phyloP scores from a whole-genome alignment of 352 stramenopile species.

The Phytophthora niederhauseri region DNA sequence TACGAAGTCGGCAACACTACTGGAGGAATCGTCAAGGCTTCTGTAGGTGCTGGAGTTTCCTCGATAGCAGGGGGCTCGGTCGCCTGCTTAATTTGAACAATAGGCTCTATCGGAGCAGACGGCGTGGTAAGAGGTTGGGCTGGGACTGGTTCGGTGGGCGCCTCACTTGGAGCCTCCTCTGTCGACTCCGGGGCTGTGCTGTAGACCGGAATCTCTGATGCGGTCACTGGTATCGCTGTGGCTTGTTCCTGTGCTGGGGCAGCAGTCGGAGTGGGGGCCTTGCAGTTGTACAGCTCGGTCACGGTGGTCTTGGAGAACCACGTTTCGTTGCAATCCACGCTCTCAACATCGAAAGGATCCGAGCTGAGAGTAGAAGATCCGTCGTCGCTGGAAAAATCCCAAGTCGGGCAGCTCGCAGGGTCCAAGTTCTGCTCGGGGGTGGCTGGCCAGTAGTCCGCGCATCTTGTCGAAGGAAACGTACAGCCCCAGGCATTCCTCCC shows the following conservation, averaged over 20 bases:
- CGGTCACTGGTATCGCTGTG: not conserved
- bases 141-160: not conserved
- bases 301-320: slow-evolving; percentile 46
- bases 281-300: slow-evolving; percentile 30
- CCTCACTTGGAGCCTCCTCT: not conserved
- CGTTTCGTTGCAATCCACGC: slow-evolving; percentile 16
- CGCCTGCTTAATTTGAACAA: slow-evolving; percentile 5
- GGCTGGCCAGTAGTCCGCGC: slow-evolving; percentile 10
- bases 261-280: not conserved
- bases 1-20: not conserved
- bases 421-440: not conserved
- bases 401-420: slow-evolving; percentile 31
- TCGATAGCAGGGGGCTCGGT: not conserved
- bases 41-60: slow-evolving; percentile 1
- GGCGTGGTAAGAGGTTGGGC: not conserved
- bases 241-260: slow-evolving; percentile 10
- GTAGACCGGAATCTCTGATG: slow-evolving; percentile 23
- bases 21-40: not conserved
- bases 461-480: slow-evolving; percentile 44
- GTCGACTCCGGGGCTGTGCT: slow-evolving; percentile 2
- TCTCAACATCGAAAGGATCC: slow-evolving; percentile 23
- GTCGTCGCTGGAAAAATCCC: slow-evolving; percentile 31
- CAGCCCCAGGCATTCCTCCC: slow-evolving; percentile 45
- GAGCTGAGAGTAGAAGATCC: slow-evolving; percentile 5
- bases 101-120: slow-evolving; percentile 9